Evolutionary conservation across 2,329 filamentous ascomycete genomes (phyloP), one percentile per base, ranked within the genome.

Genomic region (Ceratocystis papillata): DNA sequence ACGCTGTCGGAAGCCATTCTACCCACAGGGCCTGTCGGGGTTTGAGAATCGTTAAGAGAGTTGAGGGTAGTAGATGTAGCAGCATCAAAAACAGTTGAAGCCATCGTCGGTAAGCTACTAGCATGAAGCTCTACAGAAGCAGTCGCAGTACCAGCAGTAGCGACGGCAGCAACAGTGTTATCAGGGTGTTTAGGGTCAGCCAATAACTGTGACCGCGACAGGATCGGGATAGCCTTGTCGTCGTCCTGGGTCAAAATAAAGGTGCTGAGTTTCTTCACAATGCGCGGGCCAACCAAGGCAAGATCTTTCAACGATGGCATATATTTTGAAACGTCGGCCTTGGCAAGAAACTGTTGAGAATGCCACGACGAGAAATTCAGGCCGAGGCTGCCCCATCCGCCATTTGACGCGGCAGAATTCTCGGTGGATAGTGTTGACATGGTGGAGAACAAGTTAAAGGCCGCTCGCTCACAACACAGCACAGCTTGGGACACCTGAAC

Each of bases 251-350:
- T 64, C 45, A 81, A 77, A 66, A 85, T 79, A 70, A 87, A 82
- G n/a, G 82, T 83, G 63, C 86, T 84, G 46, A 87, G 79, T 73
- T 83, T 86, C 74, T 82, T 85, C 41, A 89, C 80, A 72, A 91
- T 84, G 67, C 88, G 81, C 62, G 88, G 88, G 3, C 88, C 82
- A 20, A 83, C 87, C 74, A 84, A 79, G 69, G 89, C 80, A 61
- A 92, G 77, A 71, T 90, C 87, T 73, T 83, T 84, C 20, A 88
- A 76, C 10, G 85, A 85, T 1, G 87, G 86, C 60, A 82, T 78
- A 74, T 83, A 81, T 70, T 80, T 80, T 55, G 83, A 81, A 68
- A 83, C 77, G 74, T 85, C 84, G 68, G 81, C 78, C 4, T 80
- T 79, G 12, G 61, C 48, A 62, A 67, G 59, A 8, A 65, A 50